Conservation (phyloP, 768 basidiomycete species). For the Brasilioporus rufonigricans region DNA sequence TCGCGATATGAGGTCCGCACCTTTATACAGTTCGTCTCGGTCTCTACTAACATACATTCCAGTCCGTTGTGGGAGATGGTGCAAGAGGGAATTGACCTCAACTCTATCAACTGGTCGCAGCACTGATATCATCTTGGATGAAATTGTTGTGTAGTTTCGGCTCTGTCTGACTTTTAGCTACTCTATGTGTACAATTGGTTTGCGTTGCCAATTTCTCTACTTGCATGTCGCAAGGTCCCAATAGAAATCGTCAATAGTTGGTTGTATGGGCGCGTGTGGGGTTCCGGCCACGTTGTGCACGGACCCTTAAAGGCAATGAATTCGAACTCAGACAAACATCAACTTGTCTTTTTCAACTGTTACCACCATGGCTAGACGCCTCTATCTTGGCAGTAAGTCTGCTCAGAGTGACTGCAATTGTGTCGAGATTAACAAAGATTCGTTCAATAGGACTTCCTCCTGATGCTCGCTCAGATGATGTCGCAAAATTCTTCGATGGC, state of each 20-base stretch:
- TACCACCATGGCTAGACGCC: conserved; percentile 71
- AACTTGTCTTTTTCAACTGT: conserved; percentile 29
- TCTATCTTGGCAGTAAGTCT: conserved; percentile 79
- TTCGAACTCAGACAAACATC: conserved; percentile 33
- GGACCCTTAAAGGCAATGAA: conserved; percentile 29
- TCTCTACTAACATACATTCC: conserved; percentile 7
- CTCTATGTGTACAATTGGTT: conserved; percentile 14
- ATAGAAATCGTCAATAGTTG: background rate
- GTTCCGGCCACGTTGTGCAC: conserved; percentile 22
- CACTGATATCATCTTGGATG: conserved; percentile 33
- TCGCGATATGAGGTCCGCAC: conserved; percentile 84
- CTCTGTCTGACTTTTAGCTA: conserved; percentile 11
- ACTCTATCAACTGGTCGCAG: conserved; percentile 90
- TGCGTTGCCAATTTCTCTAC: background rate
- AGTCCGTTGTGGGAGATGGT: conserved; percentile 99
- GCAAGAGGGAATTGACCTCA: conserved; percentile 96
- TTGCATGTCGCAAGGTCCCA: background rate
- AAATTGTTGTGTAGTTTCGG: background rate
- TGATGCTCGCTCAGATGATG: conserved; percentile 81
- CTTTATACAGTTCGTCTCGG: conserved; percentile 1
- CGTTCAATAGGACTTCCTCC: conserved; percentile 64
- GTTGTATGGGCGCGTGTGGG: conserved; percentile 13
- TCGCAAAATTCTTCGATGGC: conserved; percentile 86
- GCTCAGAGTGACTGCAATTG: conserved; percentile 3
- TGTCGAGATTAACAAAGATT: background rate